Percentiles rank a stretch among this genome's conserved stretches.
Evolutionary conservation across 805 yeast species (phyloP).

Genomic region (Ogataea naganishii): DNA sequence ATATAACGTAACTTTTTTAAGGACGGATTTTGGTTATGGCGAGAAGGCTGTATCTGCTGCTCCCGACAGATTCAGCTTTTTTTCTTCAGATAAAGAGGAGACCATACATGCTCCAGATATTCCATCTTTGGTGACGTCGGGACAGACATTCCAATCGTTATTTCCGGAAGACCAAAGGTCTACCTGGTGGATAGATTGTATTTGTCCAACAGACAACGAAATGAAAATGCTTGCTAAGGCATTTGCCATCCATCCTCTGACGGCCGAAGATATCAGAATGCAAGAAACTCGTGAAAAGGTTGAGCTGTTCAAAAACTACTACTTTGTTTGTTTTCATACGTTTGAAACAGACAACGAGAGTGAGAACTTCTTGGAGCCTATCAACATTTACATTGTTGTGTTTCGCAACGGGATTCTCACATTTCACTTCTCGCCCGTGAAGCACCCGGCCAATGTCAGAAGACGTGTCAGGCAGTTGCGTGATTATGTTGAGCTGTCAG

Average conservation of each 20-base stretch:
- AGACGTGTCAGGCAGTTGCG: conserved; percentile 64
- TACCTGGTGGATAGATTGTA: conserved; percentile 87
- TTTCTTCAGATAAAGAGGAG: conserved; percentile 64
- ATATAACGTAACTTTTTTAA: conserved; percentile 31
- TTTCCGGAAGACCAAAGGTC: conserved; percentile 61
- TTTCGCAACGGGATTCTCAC: conserved; percentile 49
- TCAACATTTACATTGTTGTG: conserved; percentile 55
- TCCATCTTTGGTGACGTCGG: conserved; percentile 52
- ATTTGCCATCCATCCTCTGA: conserved; percentile 87
- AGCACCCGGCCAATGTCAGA: conserved; percentile 57
- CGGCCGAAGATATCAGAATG: conserved; percentile 85
- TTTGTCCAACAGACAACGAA: conserved; percentile 81
- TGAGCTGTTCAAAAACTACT: conserved; percentile 72
- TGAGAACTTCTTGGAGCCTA: conserved; percentile 66
- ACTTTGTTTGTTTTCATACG: conserved; percentile 86
- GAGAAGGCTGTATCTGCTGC: conserved; percentile 11
- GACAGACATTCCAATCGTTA: conserved; percentile 47
- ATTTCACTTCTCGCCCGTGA: conserved; percentile 50
- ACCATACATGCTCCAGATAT: conserved; percentile 77
- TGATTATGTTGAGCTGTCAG: conserved; percentile 57
- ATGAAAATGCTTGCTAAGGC: conserved; percentile 80
- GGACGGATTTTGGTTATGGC: conserved; percentile 5
- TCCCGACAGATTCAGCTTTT: conserved; percentile 69
- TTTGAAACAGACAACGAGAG: conserved; percentile 69
- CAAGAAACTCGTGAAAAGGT: conserved; percentile 91